phyloP scores from a whole-genome alignment of 139 green algal genomes.

The Dunaliella primolecta region DNA sequence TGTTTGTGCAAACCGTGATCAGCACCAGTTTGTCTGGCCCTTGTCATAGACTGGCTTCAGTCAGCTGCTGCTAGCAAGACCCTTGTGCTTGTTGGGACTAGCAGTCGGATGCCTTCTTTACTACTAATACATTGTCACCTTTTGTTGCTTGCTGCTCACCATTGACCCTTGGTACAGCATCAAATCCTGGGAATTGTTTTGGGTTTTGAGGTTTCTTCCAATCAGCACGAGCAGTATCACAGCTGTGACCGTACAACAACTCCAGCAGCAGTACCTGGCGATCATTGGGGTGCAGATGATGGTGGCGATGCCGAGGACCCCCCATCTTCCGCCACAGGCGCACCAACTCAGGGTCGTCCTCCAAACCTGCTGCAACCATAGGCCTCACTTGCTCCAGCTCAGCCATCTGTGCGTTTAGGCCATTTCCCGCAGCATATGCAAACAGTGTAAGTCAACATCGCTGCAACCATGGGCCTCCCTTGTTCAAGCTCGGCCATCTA shows the following conservation, averaged over 20 bases:
- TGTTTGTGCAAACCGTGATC: too few species aligned
- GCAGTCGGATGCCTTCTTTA: too few species aligned
- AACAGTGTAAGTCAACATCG: too few species aligned
- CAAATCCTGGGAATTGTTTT: too few species aligned
- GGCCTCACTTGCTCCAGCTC: slow-evolving; percentile 1
- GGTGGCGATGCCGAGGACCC: background rate
- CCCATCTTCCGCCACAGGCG: slow-evolving; percentile 2
- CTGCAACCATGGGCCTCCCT: background rate
- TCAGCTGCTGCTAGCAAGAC: too few species aligned
- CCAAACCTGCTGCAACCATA: background rate
- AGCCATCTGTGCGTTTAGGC: background rate
- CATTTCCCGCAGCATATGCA: background rate
- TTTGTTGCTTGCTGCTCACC: background rate
- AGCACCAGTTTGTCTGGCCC: too few species aligned
- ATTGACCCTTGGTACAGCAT: background rate
- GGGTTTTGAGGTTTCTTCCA: too few species aligned
- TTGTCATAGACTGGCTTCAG: too few species aligned
- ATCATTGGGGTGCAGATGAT: background rate
- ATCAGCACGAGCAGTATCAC: too few species aligned
- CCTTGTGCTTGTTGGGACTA: too few species aligned
- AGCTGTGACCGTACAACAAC: background rate
- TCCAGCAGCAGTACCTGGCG: background rate
- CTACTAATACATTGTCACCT: too few species aligned
- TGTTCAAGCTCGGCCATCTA: background rate
- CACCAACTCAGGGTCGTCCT: slow-evolving; percentile 6